phyloP scores from a whole-genome alignment of 2,329 filamentous ascomycete species.

The Didymellaceae sp. region DNA sequence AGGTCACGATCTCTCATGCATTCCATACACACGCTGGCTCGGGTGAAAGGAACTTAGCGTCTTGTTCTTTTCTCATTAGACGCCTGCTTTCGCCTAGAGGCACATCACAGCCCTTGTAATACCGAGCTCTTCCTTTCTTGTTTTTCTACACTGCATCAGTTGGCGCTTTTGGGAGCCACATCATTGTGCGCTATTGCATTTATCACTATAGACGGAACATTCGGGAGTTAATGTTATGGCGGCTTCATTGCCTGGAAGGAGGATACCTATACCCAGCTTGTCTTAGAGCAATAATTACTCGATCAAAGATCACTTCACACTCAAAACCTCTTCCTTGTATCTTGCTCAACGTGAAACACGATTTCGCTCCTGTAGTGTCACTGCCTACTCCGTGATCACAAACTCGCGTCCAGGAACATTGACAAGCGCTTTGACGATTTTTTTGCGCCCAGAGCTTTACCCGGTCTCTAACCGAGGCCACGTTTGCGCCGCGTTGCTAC shows the following conservation, averaged over 20 bases:
- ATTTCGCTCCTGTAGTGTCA: too few relatives aligned
- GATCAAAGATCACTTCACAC: slow-evolving; percentile 17
- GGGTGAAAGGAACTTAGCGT: slow-evolving; percentile 42
- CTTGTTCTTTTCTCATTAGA: slow-evolving; percentile 30
- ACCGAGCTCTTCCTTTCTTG: slow-evolving; percentile 39
- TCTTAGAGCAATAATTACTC: slow-evolving; percentile 17
- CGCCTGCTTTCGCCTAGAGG: slow-evolving; percentile 31
- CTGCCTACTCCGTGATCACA: too few relatives aligned
- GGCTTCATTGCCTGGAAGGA: slow-evolving; percentile 31
- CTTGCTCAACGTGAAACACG: slow-evolving; percentile 10
- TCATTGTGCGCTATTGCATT: slow-evolving; percentile 25
- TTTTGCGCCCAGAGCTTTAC: slow-evolving; percentile 14
- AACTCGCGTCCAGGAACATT: slow-evolving; percentile 3
- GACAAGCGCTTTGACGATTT: slow-evolving; percentile 7
- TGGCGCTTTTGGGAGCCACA: slow-evolving; percentile 35
- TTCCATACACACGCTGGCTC: slow-evolving; percentile 45
- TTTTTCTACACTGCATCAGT: slow-evolving; percentile 40
- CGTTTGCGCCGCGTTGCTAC: slow-evolving; percentile 11
- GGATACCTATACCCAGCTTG: slow-evolving; percentile 28
- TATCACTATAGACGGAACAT: slow-evolving; percentile 18
- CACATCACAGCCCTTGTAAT: slow-evolving; percentile 41
- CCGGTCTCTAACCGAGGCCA: slow-evolving; percentile 15
- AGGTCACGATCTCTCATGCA: slow-evolving; percentile 31
- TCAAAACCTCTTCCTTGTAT: not conserved
- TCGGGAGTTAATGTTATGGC: slow-evolving; percentile 31